Evolutionary conservation across 2,329 filamentous ascomycete genomes (phyloP).

Genomic region (Coniochaeta sp.): DNA sequence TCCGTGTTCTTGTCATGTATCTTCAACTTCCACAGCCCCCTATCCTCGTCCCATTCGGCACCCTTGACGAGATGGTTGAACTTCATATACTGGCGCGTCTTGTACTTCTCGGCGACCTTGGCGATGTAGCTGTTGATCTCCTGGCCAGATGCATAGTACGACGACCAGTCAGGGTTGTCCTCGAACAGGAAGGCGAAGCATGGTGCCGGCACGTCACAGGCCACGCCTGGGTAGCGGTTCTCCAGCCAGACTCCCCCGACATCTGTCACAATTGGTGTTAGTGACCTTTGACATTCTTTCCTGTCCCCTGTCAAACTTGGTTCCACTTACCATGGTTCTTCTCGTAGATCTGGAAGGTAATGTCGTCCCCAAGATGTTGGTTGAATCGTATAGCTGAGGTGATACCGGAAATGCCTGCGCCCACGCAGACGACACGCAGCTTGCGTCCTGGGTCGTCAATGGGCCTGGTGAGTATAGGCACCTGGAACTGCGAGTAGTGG

Average conservation of each 20-base stretch:
- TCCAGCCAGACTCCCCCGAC: slow-evolving; percentile 13
- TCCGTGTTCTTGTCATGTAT: not conserved
- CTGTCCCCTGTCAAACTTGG: too few relatives aligned
- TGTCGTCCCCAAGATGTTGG: too few relatives aligned
- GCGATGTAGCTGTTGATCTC: slow-evolving; percentile 12
- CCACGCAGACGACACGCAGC: too few relatives aligned
- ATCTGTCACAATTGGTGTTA: too few relatives aligned
- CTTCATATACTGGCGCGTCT: slow-evolving; percentile 6
- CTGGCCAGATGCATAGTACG: slow-evolving; percentile 6
- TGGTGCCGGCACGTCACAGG: slow-evolving; percentile 12
- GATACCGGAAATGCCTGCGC: too few relatives aligned
- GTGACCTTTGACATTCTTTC: too few relatives aligned
- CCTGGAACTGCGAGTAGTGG: too few relatives aligned
- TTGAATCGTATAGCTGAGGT: too few relatives aligned
- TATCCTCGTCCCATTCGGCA: slow-evolving; percentile 10
- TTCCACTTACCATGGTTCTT: too few relatives aligned
- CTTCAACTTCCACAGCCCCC: slow-evolving; percentile 5
- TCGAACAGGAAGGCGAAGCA: slow-evolving; percentile 7
- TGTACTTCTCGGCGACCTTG: slow-evolving; percentile 6
- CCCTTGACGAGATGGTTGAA: slow-evolving; percentile 5
- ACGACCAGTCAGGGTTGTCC: slow-evolving; percentile 11
- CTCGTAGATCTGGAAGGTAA: too few relatives aligned
- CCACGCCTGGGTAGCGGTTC: slow-evolving; percentile 14
- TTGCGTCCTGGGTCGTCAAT: too few relatives aligned
- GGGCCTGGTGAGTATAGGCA: too few relatives aligned